phyloP scores from a whole-genome alignment of 2,329 filamentous ascomycete species.

The Tympanopsis confertula region DNA sequence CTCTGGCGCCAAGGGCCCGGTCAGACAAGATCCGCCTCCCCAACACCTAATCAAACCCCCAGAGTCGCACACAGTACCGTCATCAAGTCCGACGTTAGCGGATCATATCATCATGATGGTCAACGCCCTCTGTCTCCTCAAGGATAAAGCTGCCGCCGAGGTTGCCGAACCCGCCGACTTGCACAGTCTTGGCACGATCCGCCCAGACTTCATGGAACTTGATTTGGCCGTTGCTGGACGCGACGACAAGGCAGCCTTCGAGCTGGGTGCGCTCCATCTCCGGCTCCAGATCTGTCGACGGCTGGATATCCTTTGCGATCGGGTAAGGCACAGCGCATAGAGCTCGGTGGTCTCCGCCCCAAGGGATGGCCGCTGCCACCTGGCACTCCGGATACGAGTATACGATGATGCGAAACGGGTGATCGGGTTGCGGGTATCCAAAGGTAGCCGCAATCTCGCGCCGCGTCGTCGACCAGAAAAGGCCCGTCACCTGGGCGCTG shows the following conservation, averaged over 20 bases:
- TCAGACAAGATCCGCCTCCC: constrained; percentile 38
- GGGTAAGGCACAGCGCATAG: constrained; percentile 84
- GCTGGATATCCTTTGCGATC: constrained; percentile 34
- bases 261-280: no score
- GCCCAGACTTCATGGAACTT: neutral
- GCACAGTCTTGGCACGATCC: neutral
- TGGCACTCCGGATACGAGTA: constrained; percentile 90
- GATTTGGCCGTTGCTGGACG: neutral
- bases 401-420: constrained; percentile 78
- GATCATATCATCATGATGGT: neutral
- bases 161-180: neutral
- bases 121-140: neutral
- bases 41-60: constrained; percentile 30
- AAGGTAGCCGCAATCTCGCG: constrained; percentile 89
- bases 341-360: constrained; percentile 67
- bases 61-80: no score
- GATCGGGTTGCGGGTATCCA: constrained; percentile 82
- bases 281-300: no score
- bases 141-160: neutral
- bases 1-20: no score
- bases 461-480: constrained; percentile 78
- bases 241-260: neutral
- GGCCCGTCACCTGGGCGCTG: constrained; percentile 80
- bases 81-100: no score
- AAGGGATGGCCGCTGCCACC: constrained; percentile 75